Evolutionary conservation across 202 grass and related monocot genomes (phyloP), one percentile per base, ranked within the genome.

Genomic region (Schoenoplectus tabernaemontani): DNA sequence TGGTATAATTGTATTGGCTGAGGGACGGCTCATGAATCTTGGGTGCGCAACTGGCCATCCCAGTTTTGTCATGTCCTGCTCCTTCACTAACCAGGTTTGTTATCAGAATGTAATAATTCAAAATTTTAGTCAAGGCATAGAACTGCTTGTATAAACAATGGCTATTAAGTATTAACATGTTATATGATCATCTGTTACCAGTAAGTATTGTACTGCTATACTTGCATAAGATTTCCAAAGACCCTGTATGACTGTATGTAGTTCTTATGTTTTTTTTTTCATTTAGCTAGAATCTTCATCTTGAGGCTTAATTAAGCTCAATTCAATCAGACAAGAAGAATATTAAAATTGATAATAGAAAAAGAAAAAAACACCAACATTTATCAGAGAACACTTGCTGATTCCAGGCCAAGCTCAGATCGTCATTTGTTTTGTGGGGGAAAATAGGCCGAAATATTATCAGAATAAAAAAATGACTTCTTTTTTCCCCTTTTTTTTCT

Each of bases 1-100:
- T 0, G 86, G 86, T 20, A 84, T 88, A 12, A 88, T 88, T 24
- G 68, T 88, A n/a, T 78, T 88, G 47, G 86, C 86, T 0, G 86
- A 88, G 78, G 86, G 82, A 4, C 82, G 86, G 41, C 82, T 88
- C 22, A 88, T 88, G 86, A 88, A 88, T 59, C 86, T 88, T 20
- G 86, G 86, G 1, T 88, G 86, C 9, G 82, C 86, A 20, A 84
- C 86, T 0, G 82, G 86, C 1, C 86, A 88, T 74, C 86, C 86
- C 50, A 84, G 86, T 24, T 85, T 88, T 26, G 86, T 88, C 70
- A 88, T 88, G 86, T 84, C 86, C 48, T 88, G 86, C 69, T 88
- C 86, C 70, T 88, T 88, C 82, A 88, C 86, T 54, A 88, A 88
- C 68, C 86, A 88, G 82, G 86, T 87, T 68, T 10, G 50, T 38